These are phyloP conservation scores for Toxicodendron radicans DNA, from an alignment of 345 rosid species.

Conservation along the genomic window DNA sequence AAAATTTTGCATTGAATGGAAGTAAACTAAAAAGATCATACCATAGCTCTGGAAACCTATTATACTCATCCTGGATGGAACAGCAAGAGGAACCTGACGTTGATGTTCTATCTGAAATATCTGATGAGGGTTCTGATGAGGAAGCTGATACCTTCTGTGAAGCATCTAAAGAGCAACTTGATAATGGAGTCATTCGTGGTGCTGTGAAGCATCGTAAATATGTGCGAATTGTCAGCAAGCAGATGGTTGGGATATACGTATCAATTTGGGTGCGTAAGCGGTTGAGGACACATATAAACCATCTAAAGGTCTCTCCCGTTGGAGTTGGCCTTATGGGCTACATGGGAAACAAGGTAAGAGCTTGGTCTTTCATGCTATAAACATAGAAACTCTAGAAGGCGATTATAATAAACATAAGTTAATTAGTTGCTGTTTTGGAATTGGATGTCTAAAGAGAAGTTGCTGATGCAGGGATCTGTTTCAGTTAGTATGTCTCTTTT, in stretches of 20 bases:
- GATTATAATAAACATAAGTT: neutral
- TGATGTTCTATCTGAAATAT: constrained; percentile 34
- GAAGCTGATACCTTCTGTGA: constrained; percentile 45
- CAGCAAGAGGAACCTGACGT: constrained; percentile 43
- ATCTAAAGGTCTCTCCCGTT: constrained; percentile 87
- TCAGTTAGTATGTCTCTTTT: constrained; percentile 92
- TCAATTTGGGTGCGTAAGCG: constrained; percentile 90
- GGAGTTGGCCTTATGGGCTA: constrained; percentile 99
- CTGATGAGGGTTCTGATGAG: constrained; percentile 50
- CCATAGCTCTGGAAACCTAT: constrained; percentile 64
- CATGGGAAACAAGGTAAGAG: constrained; percentile 95
- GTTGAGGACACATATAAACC: constrained; percentile 85
- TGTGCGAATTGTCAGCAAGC: constrained; percentile 91
- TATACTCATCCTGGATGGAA: constrained; percentile 40
- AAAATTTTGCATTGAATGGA: constrained; percentile 31
- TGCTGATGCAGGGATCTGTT: constrained; percentile 85
- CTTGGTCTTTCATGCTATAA: constrained; percentile 11
- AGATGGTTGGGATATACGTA: constrained; percentile 96
- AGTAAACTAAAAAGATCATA: constrained; percentile 62
- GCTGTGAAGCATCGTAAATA: constrained; percentile 42
- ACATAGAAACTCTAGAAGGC: neutral
- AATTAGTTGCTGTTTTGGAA: constrained; percentile 5
- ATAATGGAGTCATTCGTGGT: constrained; percentile 23
- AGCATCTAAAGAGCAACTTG: constrained; percentile 29
- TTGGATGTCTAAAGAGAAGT: constrained; percentile 22